Conservation (phyloP, 345 rosid species). For the Viola odorata region DNA sequence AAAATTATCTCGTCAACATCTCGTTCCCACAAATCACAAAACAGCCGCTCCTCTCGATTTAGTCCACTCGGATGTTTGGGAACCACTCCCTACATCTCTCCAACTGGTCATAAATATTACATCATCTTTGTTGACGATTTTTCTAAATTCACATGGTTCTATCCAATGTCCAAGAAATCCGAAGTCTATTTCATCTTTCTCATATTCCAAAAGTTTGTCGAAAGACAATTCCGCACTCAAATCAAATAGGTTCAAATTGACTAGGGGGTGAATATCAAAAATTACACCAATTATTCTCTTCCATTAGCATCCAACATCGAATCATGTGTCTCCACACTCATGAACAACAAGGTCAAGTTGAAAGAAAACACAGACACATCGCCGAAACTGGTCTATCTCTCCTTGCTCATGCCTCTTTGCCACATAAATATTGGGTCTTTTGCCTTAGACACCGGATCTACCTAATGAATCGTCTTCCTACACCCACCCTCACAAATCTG, state of each 20-base stretch:
- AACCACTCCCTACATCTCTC: background rate
- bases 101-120: background rate
- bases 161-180: background rate
- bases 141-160: background rate
- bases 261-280: background rate
- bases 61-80: background rate
- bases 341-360: background rate
- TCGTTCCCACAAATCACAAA: background rate
- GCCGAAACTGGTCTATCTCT: too few relatives aligned
- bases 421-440: background rate
- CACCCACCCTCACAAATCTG: background rate
- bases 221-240: background rate
- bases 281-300: background rate
- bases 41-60: background rate
- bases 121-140: background rate
- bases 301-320: background rate
- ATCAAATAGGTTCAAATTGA: background rate
- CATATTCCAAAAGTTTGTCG: background rate
- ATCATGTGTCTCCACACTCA: background rate
- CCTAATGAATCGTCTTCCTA: background rate
- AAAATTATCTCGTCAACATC: background rate
- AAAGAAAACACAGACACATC: background rate
- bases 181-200: background rate
- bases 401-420: background rate
- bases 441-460: background rate